Evolutionary conservation across 2,329 filamentous ascomycete genomes (phyloP).

Genomic region (Orbilia blumenaviensis): DNA sequence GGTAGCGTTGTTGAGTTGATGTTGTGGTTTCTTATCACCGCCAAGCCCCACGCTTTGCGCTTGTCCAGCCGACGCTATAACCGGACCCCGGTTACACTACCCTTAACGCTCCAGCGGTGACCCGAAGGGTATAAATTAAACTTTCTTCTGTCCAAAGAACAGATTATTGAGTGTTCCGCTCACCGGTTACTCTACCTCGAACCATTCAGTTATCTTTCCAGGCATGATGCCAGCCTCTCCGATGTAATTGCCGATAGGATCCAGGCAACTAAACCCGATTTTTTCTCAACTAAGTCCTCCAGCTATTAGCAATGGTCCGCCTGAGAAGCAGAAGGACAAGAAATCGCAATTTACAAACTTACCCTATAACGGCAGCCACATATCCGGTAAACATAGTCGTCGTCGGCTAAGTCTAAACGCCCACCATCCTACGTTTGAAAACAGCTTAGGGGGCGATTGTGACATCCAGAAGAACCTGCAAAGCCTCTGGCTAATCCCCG

Average conservation of each 20-base stretch:
- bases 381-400: not conserved
- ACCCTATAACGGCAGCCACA: not conserved
- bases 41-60: not conserved
- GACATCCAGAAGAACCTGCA: not conserved
- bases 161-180: not conserved
- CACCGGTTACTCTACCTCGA: not conserved
- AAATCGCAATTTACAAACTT: too few species aligned
- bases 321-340: not conserved
- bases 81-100: not conserved
- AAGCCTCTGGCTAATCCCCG: not conserved
- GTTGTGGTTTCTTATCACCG: constrained; percentile 4
- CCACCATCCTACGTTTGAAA: not conserved
- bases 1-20: constrained; percentile 7
- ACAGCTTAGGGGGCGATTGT: not conserved
- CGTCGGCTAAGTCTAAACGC: not conserved
- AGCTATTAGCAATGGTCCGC: not conserved
- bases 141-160: not conserved
- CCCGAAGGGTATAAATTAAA: not conserved
- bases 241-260: not conserved
- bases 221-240: not conserved
- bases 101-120: not conserved
- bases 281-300: not conserved
- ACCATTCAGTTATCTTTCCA: too few species aligned
- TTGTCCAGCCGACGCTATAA: constrained; percentile 21
- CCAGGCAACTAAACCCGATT: not conserved